Evolutionary conservation across 2,329 filamentous ascomycete genomes (phyloP), one percentile per base, ranked within the genome.

Genomic region (Colletotrichum sp.): DNA sequence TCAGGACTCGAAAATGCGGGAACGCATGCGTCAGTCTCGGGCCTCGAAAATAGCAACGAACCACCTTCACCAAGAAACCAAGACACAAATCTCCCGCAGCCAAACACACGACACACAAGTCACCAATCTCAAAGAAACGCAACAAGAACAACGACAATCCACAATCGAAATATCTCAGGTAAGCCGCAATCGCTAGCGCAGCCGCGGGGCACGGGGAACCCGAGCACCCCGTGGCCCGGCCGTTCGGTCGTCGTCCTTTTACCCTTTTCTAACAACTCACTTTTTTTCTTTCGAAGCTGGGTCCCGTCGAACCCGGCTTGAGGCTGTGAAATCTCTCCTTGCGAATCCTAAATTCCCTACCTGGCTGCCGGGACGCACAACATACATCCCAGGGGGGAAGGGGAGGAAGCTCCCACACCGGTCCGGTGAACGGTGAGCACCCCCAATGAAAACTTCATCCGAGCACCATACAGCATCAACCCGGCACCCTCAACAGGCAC

Each of bases 171-270:
- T 34, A 62, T 22, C 8, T 36, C 66, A 61, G 52, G 25, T 30
- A 49, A 62, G 55, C 25, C 55, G 25, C 55, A 25, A 22, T 63
- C 57, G 19, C 34, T 63, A 44, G 55, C 55, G 52, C 71, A 72
- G 72, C 30, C 55, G 69, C 63, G 69, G 69, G 63, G 55, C n/a
- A 61, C 73, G 73, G 70, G 57, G 34, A 69, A n/a, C 70, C 69
- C 70, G 71, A 73, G 32, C 44, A 25, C 34, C 44, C 73, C 70
- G 73, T 59, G 32, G 34, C 69, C 69, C 72, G 69, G 68, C 36
- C 57, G 36, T 49, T 63, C 68, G 57, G 63, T 71, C 61, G 49
- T 36, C 62, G 73, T 72, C 57, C 29, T 62, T 32, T 70, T 70
- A 49, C 27, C 68, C 68, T 63, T 49, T 62, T 62, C 34, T 5